Percentiles rank a stretch among this genome's conserved stretches.
Evolutionary conservation across 2,329 filamentous ascomycete species (phyloP).

Genomic region (Thielaviopsis euricoi): DNA sequence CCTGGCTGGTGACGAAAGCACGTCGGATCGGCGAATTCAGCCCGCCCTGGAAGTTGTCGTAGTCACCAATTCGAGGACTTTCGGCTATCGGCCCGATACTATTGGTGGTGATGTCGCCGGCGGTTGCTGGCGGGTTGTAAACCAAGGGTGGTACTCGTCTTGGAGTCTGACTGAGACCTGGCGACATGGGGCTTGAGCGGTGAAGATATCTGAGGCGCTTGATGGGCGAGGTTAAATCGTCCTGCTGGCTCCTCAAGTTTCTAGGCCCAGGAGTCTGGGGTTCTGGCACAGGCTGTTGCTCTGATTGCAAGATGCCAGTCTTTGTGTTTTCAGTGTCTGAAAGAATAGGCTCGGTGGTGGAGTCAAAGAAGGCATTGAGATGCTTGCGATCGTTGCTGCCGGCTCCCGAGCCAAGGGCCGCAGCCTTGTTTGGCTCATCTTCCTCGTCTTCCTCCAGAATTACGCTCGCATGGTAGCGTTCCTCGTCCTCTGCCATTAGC

Average conservation of each 20-base stretch:
- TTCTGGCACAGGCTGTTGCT: neutral
- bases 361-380: neutral
- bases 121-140: neutral
- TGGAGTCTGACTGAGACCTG: neutral
- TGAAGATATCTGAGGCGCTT: neutral
- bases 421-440: neutral
- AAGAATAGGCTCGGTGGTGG: neutral
- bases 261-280: neutral
- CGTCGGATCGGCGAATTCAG: slow-evolving; percentile 4
- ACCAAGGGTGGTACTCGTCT: neutral
- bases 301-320: neutral
- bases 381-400: no score
- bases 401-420: neutral
- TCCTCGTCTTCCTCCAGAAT: neutral
- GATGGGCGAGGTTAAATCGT: neutral
- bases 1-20: slow-evolving; percentile 8
- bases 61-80: neutral
- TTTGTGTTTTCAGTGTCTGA: neutral
- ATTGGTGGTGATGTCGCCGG: neutral
- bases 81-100: neutral
- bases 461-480: neutral
- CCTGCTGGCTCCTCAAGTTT: neutral
- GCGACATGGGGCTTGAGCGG: neutral
- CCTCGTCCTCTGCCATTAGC: neutral
- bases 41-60: neutral